These are phyloP conservation scores for Elsinoe necatrix DNA, from an alignment of 2,329 filamentous ascomycete genomes.

Conservation along the genomic window DNA sequence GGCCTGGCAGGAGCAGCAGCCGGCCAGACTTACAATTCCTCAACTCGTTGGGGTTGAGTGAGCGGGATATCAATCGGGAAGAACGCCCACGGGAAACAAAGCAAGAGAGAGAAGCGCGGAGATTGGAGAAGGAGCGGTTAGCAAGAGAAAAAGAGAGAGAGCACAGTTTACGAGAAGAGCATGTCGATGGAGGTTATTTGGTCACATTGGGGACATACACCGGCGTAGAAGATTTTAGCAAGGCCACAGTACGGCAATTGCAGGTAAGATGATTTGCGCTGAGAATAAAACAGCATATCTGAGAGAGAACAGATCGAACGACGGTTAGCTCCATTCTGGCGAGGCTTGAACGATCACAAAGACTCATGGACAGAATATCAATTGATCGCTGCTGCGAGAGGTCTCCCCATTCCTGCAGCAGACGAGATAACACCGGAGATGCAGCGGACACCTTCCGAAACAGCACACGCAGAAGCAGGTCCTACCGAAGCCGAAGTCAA, in stretches of 20 bases:
- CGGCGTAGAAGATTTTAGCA: conserved; percentile 87
- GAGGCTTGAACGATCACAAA: conserved; percentile 80
- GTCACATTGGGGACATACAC: conserved; percentile 93
- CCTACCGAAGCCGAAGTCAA: conserved; percentile 55
- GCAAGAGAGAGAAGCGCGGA: conserved; percentile 81
- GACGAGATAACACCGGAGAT: conserved; percentile 72
- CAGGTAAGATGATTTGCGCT: conserved; percentile 54
- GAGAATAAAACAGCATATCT: conserved; percentile 13
- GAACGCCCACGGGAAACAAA: conserved; percentile 73
- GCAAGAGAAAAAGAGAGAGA: conserved; percentile 75
- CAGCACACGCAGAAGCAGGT: conserved; percentile 32
- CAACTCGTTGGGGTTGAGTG: conserved; percentile 41
- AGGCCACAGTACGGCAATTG: conserved; percentile 75
- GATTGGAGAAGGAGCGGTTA: conserved; percentile 70
- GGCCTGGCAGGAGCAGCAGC: conserved; percentile 38
- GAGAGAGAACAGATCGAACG: conserved; percentile 67
- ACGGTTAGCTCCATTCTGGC: conserved; percentile 89
- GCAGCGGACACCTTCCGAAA: conserved; percentile 34
- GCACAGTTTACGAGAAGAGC: conserved; percentile 80
- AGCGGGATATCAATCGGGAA: conserved; percentile 40
- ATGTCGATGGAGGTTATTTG: conserved; percentile 87
- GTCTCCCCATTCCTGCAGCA: conserved; percentile 71
- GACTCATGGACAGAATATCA: conserved; percentile 90
- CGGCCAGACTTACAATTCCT: conserved; percentile 52
- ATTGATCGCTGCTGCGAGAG: conserved; percentile 81